These are phyloP conservation scores for Cercophora samala DNA, from an alignment of 495 filamentous ascomycete species.

Conservation along the genomic window DNA sequence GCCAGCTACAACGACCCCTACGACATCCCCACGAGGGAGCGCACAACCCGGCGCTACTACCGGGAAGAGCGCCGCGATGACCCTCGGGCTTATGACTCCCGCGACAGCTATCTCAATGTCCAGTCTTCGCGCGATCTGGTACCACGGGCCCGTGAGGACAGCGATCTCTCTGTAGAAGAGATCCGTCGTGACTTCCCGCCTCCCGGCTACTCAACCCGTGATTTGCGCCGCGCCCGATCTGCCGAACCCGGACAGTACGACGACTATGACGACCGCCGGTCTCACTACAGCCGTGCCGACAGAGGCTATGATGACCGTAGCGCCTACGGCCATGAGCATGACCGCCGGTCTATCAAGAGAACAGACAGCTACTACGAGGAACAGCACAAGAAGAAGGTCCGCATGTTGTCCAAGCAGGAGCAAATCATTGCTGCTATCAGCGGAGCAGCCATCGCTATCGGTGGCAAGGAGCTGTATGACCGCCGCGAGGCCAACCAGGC, in stretches of 20 bases:
- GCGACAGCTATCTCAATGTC: slow-evolving; percentile 48
- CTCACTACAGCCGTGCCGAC: slow-evolving; percentile 36
- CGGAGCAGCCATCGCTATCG: slow-evolving; percentile 51
- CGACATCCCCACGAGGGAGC: slow-evolving; percentile 42
- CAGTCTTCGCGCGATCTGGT: slow-evolving; percentile 49
- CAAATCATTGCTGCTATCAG: slow-evolving; percentile 56
- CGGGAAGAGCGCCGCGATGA: slow-evolving; percentile 47
- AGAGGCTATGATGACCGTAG: slow-evolving; percentile 34
- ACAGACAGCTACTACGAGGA: slow-evolving; percentile 41
- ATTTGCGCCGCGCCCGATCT: slow-evolving; percentile 52
- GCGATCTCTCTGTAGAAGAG: slow-evolving; percentile 64
- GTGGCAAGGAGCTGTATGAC: slow-evolving; percentile 56
- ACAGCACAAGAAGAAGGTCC: slow-evolving; percentile 45
- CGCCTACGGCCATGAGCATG: slow-evolving; percentile 44
- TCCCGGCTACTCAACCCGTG: slow-evolving; percentile 48
- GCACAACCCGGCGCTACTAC: slow-evolving; percentile 42
- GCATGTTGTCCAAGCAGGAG: slow-evolving; percentile 53
- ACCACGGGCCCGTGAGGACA: slow-evolving; percentile 52
- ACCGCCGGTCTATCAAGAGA: slow-evolving; percentile 41
- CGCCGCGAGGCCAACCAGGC: slow-evolving; percentile 50
- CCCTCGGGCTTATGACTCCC: slow-evolving; percentile 47
- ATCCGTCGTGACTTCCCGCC: slow-evolving; percentile 66
- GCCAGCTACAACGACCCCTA: slow-evolving; percentile 47
- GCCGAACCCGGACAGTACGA: slow-evolving; percentile 46
- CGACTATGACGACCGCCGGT: slow-evolving; percentile 42